Base-by-base conservation (phyloP, 371 early-diverging fungal genomes). In the Mortierella sp. region DNA sequence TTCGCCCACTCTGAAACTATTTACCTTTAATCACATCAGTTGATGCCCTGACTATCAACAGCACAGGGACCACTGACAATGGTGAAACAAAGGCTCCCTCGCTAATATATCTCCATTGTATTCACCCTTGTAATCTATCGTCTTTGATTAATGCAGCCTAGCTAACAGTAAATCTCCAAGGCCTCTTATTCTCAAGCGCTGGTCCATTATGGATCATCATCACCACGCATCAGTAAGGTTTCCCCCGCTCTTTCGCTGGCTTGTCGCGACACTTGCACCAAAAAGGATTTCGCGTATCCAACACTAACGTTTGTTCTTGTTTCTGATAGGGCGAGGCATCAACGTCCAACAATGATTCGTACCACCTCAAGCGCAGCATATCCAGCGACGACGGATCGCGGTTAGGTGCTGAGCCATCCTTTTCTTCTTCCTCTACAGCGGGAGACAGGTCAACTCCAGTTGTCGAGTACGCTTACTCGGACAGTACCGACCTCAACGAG, bases 341-440 rank as follows among this genome's bases (percentile, higher is more conserved):
- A 13, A 73, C 67, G 8, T 9, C 73, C 28, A 73, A 61, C 59
- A 78, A 79, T 31, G 81, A 81, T 13, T 9, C 72, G 24, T 79
- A 71, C 37, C 70, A 59, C 26, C 79, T 76, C 26, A 85, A 85
- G 57, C 67, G 86, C 44, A 73, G 57, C 48, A 81, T 85, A 37
- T 76, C 86, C 51, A 81, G 79, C n/a, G 78, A 81, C 50, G 76
- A 76, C 24, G 77, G 76, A 16, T 40, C 59, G 24, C 74, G 28
- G 34, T 21, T 76, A 21, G 72, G 59, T 5, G 40, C 50, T 3
- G 61, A 61, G 6, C 31, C 61, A 14, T 34, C 61, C 31, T 69
- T 37, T 24, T 64, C 67, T 37, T 21, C 67, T 21, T 64, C 50
- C 34, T 34, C 34, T 10, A 51, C 34, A 0, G 3, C 61, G 5